These are phyloP conservation scores for Penicillium paneum DNA, from an alignment of 2,329 filamentous ascomycete species.

Conservation along the genomic window DNA sequence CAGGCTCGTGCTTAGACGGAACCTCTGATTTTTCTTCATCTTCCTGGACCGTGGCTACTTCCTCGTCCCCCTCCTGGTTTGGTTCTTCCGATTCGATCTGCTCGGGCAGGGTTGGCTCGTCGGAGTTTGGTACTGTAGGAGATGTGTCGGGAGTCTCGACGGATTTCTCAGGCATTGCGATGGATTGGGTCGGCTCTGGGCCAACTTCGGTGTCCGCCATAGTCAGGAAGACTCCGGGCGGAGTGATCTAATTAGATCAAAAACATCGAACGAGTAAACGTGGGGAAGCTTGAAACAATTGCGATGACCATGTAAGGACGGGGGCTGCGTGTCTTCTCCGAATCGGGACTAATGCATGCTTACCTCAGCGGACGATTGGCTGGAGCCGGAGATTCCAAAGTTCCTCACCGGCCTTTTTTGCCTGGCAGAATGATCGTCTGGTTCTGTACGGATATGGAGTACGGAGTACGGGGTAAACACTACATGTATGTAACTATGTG, in stretches of 20 bases:
- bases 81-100: slow-evolving; percentile 31
- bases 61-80: slow-evolving; percentile 19
- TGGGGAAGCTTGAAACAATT: slow-evolving; percentile 8
- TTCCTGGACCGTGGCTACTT: slow-evolving; percentile 13
- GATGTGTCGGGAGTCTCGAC: slow-evolving; percentile 30
- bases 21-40: slow-evolving; percentile 26
- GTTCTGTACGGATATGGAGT: not conserved
- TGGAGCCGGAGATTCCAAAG: not conserved
- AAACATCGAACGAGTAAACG: slow-evolving; percentile 21
- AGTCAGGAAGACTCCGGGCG: slow-evolving; percentile 38
- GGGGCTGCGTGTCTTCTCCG: slow-evolving; percentile 32
- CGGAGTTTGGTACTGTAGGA: slow-evolving; percentile 25
- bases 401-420: not conserved
- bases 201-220: slow-evolving; percentile 43
- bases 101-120: slow-evolving; percentile 32
- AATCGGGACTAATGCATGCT: slow-evolving; percentile 26
- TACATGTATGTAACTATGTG: too few species aligned
- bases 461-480: too few species aligned
- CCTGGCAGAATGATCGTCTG: not conserved
- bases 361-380: slow-evolving; percentile 7
- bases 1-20: slow-evolving; percentile 25
- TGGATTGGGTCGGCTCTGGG: slow-evolving; percentile 31
- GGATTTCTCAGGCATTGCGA: slow-evolving; percentile 25
- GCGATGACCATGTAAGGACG: slow-evolving; percentile 13
- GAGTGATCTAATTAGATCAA: slow-evolving; percentile 27